Base-by-base conservation (phyloP, 371 early-diverging fungal species). In the Syncephalastrum monosporum region DNA sequence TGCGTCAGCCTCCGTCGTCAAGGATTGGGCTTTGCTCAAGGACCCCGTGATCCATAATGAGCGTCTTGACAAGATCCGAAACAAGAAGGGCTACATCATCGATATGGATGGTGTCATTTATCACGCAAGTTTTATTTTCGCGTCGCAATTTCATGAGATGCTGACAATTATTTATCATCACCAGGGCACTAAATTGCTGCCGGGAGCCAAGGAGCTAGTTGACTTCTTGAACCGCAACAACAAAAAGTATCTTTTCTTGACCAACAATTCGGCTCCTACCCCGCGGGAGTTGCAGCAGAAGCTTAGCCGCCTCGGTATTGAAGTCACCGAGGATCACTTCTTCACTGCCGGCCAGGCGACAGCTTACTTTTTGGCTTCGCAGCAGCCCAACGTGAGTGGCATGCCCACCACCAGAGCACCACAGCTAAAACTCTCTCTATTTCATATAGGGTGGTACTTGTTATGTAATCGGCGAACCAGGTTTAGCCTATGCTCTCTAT, bases 71-170 rank as follows among this genome's bases (percentile, higher is more conserved):
- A 61, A 56, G 29, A 81, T 86, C 57, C 79, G 83, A 47, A 52
- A 63, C 58, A 86, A 83, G 69, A 75, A 83, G 65, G 84, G 78
- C 8, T 86, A 77, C 64, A 79, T 84, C 45, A 78, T 79, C 60
- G 84, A 86, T 72, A 84, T 86, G 84, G 84, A 86, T 67, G 86
- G 86, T 54, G 86, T 86, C 42, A 81, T 86, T 57, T 86, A 86
- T 58, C 83, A 84, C 50, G 86, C 79, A 71, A 64, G 69, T 67
- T 25, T 27, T 50, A 8, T 50, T 16, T 24, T 50, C 25, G 13
- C n/a, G 15, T 56, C 15, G 17, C 38, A 45, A 24, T 5, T 13
- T 33, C 10, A 10, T 12, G 10, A 10, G 10, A 12, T 15, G 19
- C 38, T 43, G 12, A 41, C 6, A 1, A 42, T 12, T 17, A 4